Evolutionary conservation across 2,329 filamentous ascomycete genomes (phyloP).

Genomic region (Dothideomycetidae sp.): DNA sequence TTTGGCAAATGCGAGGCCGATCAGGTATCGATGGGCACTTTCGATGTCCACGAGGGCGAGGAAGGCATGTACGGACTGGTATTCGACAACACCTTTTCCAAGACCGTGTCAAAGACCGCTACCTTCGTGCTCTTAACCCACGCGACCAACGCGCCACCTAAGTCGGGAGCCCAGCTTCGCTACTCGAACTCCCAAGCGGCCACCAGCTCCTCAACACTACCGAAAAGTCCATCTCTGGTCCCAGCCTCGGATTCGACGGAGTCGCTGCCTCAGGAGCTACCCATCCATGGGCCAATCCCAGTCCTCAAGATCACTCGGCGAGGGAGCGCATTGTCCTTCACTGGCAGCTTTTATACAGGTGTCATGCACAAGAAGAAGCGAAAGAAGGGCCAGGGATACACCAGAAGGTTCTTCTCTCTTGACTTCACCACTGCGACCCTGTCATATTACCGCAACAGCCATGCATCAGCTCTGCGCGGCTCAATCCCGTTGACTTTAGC

Average conservation of each 20-base stretch:
- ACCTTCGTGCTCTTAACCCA: constrained; percentile 93
- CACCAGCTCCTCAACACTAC: constrained; percentile 25
- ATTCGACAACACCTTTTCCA: constrained; percentile 98
- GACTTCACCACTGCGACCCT: constrained; percentile 89
- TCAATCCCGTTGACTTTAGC: constrained; percentile 86
- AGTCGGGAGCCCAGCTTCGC: constrained; percentile 56
- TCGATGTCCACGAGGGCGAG: constrained; percentile 59
- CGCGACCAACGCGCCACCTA: constrained; percentile 65
- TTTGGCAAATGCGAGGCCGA: constrained; percentile 91
- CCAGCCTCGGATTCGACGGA: constrained; percentile 37
- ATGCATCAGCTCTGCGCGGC: constrained; percentile 80
- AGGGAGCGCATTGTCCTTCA: constrained; percentile 21
- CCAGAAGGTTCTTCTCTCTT: constrained; percentile 84
- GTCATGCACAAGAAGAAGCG: constrained; percentile 76
- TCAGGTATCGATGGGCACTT: constrained; percentile 81
- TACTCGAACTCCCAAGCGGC: constrained; percentile 41
- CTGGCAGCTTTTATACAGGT: constrained; percentile 60
- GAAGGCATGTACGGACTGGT: constrained; percentile 92
- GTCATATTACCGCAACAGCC: constrained; percentile 91
- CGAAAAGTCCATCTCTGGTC: constrained; percentile 28
- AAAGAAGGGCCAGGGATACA: constrained; percentile 88
- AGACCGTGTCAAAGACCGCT: constrained; percentile 83
- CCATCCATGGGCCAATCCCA: constrained; percentile 13
- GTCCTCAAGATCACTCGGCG: constrained; percentile 27
- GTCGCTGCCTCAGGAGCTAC: constrained; percentile 29